Conservation (phyloP, 192 early-diverging fungal species). For the Hyaloraphidium curvatum region DNA sequence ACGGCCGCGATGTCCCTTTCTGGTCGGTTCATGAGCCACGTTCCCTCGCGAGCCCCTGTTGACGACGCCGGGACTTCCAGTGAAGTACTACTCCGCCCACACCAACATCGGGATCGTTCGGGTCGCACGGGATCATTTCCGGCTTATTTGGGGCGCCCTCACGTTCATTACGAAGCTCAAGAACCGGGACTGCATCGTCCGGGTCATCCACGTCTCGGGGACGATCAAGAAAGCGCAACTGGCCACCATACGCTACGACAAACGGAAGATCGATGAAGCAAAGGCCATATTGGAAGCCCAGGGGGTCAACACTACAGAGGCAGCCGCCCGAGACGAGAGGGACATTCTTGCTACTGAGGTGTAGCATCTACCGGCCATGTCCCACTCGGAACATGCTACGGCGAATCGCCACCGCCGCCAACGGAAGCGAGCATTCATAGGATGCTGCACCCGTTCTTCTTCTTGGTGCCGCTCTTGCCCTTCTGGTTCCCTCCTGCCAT, state of each 20-base stretch:
- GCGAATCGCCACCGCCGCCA: too few species aligned
- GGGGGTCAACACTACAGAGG: too few species aligned
- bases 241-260: not conserved
- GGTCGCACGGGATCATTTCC: slow-evolving; percentile 9
- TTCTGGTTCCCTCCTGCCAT: not conserved
- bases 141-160: slow-evolving; percentile 13
- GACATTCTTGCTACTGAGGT: too few species aligned
- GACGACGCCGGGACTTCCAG: not conserved
- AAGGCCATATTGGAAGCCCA: not conserved
- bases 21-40: too few species aligned
- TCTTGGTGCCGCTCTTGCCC: slow-evolving; percentile 1
- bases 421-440: too few species aligned
- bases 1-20: too few species aligned
- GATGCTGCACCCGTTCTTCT: not conserved
- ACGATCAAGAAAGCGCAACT: not conserved
- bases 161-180: slow-evolving; percentile 9
- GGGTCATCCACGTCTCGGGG: slow-evolving; percentile 9
- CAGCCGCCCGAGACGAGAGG: too few species aligned
- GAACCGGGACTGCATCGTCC: slow-evolving; percentile 6
- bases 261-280: not conserved
- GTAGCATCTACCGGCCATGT: too few species aligned
- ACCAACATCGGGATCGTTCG: slow-evolving; percentile 16
- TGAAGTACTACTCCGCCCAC: slow-evolving; percentile 16
- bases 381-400: too few species aligned
- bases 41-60: too few species aligned